These are phyloP conservation scores for Xylariaceae sp. DNA, from an alignment of 2,329 filamentous ascomycete genomes.

Conservation along the genomic window DNA sequence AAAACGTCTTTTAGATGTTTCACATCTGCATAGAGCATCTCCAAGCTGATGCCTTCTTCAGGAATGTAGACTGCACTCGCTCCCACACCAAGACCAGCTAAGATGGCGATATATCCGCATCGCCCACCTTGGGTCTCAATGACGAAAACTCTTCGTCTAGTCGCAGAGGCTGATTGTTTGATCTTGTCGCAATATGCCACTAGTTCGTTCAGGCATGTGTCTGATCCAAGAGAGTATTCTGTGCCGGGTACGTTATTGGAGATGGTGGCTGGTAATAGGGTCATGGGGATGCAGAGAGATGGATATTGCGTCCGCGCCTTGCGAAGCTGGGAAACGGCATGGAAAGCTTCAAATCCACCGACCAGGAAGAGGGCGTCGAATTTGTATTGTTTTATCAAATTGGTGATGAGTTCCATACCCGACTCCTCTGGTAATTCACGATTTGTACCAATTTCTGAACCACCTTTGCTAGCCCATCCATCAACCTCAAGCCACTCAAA, in stretches of 20 bases:
- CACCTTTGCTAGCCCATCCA: conserved; percentile 91
- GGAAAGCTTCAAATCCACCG: conserved; percentile 96
- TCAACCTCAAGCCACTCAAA: conserved; percentile 94
- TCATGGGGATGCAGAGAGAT: conserved; percentile 87
- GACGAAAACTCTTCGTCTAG: conserved; percentile 89
- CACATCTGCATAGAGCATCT: conserved; percentile 90
- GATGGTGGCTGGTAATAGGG: conserved; percentile 90
- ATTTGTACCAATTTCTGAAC: conserved; percentile 97
- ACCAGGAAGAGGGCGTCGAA: conserved; percentile 91
- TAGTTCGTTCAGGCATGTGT: conserved; percentile 93
- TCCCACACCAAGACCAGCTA: conserved; percentile 87
- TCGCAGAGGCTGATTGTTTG: conserved; percentile 92
- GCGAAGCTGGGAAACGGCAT: conserved; percentile 81
- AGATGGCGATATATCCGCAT: conserved; percentile 88
- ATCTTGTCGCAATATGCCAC: conserved; percentile 96
- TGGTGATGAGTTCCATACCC: conserved; percentile 77
- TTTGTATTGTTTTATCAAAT: conserved; percentile 78
- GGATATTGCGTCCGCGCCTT: conserved; percentile 74
- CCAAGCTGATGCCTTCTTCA: conserved; percentile 89
- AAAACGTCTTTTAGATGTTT: conserved; percentile 85
- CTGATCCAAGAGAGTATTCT: conserved; percentile 93
- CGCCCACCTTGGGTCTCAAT: conserved; percentile 96
- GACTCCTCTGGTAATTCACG: conserved; percentile 82
- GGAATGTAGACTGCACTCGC: conserved; percentile 93
- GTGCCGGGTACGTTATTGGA: conserved; percentile 98